These are phyloP conservation scores for Daphne laureola DNA, from an alignment of 441 rosid species.

Conservation along the genomic window DNA sequence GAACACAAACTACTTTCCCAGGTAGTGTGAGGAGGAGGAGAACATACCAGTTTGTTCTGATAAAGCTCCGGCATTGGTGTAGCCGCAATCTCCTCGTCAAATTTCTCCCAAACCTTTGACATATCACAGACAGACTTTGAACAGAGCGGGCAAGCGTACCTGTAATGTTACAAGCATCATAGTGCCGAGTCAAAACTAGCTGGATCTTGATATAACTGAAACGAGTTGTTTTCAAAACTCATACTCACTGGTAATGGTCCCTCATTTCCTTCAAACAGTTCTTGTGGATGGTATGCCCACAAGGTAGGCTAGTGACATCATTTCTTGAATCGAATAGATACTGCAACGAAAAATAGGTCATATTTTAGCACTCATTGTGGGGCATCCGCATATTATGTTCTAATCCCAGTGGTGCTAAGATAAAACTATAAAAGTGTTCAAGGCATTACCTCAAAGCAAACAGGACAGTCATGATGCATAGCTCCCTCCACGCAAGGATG, in stretches of 20 bases:
- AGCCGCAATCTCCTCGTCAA: conserved; percentile 65
- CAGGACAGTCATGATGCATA: conserved; percentile 92
- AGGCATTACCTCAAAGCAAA: conserved; percentile 73
- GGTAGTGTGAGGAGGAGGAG: background rate
- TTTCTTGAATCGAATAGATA: conserved; percentile 64
- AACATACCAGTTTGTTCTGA: conserved; percentile 44
- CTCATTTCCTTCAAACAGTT: conserved; percentile 79
- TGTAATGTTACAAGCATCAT: conserved; percentile 13
- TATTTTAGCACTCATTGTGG: background rate
- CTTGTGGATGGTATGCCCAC: conserved; percentile 81
- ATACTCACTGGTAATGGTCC: conserved; percentile 63
- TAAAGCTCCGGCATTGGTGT: conserved; percentile 74
- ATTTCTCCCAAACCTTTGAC: conserved; percentile 90
- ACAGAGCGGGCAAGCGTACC: conserved; percentile 88
- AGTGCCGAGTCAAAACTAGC: background rate
- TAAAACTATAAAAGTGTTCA: background rate
- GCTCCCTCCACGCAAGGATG: conserved; percentile 92
- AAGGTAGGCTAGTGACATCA: conserved; percentile 60
- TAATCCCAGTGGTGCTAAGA: background rate
- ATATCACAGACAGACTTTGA: conserved; percentile 82
- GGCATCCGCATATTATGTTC: background rate
- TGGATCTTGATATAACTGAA: background rate
- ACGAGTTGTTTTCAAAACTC: background rate
- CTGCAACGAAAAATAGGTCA: conserved; percentile 26
- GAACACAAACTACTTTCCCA: background rate